Evolutionary conservation across 306 rosid species (phyloP).

Genomic region (Mimosa pudica): DNA sequence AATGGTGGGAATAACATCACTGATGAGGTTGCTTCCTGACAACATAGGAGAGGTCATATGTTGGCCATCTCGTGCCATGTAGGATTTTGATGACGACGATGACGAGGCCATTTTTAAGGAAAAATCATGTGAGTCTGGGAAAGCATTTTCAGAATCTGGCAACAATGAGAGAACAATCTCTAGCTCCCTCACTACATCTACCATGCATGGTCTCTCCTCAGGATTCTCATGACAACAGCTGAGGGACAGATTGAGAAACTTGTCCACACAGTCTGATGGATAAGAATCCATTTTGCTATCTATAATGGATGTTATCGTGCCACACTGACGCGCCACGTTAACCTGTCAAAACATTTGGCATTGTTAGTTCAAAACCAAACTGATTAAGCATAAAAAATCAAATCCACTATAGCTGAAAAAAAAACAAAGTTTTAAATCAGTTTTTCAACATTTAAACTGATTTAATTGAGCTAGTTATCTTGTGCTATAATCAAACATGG

Average conservation of each 20-base stretch:
- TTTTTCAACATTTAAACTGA: not conserved
- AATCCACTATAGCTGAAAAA: not conserved
- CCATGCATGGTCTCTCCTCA: slow-evolving; percentile 65
- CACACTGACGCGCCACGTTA: slow-evolving; percentile 52
- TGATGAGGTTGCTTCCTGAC: slow-evolving; percentile 61
- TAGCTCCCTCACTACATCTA: slow-evolving; percentile 71
- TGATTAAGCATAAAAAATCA: not conserved
- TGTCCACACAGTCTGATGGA: slow-evolving; percentile 57
- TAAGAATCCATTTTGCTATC: slow-evolving; percentile 62
- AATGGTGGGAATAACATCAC: slow-evolving; percentile 61
- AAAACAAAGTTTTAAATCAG: not conserved
- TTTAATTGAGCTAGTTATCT: not conserved
- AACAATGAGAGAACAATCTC: slow-evolving; percentile 56
- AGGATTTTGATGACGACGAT: slow-evolving; percentile 38
- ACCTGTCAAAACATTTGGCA: slow-evolving; percentile 49
- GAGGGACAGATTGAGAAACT: slow-evolving; percentile 58
- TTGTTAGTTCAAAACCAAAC: not conserved
- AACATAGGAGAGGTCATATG: slow-evolving; percentile 40
- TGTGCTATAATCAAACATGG: not conserved
- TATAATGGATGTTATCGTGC: slow-evolving; percentile 50
- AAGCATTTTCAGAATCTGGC: slow-evolving; percentile 52
- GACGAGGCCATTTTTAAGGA: slow-evolving; percentile 43
- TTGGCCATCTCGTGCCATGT: slow-evolving; percentile 38
- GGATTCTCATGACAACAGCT: slow-evolving; percentile 66
- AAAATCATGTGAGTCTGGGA: slow-evolving; percentile 45